phyloP scores from a whole-genome alignment of 2,329 filamentous ascomycete genomes.

The Botrytis elliptica region DNA sequence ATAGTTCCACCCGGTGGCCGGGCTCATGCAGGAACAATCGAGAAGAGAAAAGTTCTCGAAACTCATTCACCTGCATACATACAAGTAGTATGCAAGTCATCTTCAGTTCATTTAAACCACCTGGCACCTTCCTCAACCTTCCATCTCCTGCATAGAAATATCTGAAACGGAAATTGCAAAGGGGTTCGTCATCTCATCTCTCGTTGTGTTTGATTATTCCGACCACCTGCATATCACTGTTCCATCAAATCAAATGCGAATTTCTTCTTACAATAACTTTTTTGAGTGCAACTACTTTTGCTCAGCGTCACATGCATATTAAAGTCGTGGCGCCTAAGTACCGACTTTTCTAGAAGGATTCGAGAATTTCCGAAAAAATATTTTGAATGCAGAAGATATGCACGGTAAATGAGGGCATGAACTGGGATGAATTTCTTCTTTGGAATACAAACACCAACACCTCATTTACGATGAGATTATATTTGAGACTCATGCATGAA shows the following conservation, averaged over 20 bases:
- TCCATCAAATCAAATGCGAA: conserved; percentile 2
- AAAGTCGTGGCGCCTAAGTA: conserved; percentile 4
- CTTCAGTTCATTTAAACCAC: conserved; percentile 23
- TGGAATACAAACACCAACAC: neutral
- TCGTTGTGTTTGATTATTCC: neutral
- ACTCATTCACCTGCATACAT: conserved; percentile 15
- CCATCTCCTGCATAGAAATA: conserved; percentile 21
- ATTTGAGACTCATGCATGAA: neutral
- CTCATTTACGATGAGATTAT: conserved; percentile 8
- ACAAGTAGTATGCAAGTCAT: conserved; percentile 30
- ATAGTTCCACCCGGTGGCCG: neutral
- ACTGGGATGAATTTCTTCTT: neutral
- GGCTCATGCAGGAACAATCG: conserved; percentile 14
- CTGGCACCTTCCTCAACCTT: conserved; percentile 21
- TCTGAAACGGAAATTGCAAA: conserved; percentile 25
- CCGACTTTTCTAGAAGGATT: conserved; percentile 21
- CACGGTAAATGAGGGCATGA: conserved; percentile 5
- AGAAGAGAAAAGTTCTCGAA: conserved; percentile 8
- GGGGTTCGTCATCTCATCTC: neutral
- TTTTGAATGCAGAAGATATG: conserved; percentile 3
- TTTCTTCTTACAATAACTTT: neutral
- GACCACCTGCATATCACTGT: neutral
- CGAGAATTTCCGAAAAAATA: conserved; percentile 16
- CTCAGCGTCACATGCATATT: conserved; percentile 9
- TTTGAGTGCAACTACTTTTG: neutral